Conservation (phyloP, 2,329 filamentous ascomycete species). For the Aureobasidium sp. region DNA sequence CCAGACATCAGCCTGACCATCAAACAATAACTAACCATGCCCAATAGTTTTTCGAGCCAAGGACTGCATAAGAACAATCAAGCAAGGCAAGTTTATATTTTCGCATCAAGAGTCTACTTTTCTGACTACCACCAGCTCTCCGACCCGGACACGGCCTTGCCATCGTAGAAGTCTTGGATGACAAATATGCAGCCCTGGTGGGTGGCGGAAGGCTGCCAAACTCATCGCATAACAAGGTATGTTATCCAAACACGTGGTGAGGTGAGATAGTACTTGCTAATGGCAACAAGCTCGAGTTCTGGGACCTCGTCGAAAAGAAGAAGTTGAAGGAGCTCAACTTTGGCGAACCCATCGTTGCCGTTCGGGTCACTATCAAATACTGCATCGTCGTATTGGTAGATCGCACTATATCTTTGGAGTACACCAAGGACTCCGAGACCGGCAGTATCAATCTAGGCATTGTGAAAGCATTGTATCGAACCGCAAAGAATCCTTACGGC, state of each 20-base stretch:
- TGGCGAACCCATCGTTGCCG: slow-evolving; percentile 68
- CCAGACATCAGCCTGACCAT: neutral
- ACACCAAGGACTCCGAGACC: slow-evolving; percentile 47
- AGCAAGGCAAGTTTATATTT: slow-evolving; percentile 14
- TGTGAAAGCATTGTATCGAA: slow-evolving; percentile 61
- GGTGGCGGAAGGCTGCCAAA: slow-evolving; percentile 80
- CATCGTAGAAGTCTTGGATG: slow-evolving; percentile 25
- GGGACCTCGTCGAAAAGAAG: slow-evolving; percentile 77
- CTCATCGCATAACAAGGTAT: slow-evolving; percentile 76
- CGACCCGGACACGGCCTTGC: slow-evolving; percentile 18
- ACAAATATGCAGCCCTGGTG: slow-evolving; percentile 69
- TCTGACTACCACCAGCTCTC: slow-evolving; percentile 8
- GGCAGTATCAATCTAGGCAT: slow-evolving; percentile 19
- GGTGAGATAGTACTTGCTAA: slow-evolving; percentile 15
- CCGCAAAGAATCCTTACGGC: slow-evolving; percentile 73
- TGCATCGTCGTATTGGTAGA: slow-evolving; percentile 63
- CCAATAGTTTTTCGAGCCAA: slow-evolving; percentile 22
- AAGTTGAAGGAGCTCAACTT: slow-evolving; percentile 70
- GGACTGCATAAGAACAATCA: slow-evolving; percentile 27
- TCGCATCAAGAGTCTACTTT: neutral
- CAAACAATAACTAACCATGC: neutral
- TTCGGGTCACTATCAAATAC: slow-evolving; percentile 65
- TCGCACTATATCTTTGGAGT: slow-evolving; percentile 23
- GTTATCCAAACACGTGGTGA: slow-evolving; percentile 13
- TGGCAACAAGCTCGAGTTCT: slow-evolving; percentile 61